Evolutionary conservation across 2,329 filamentous ascomycete species (phyloP).

Genomic region (Penicillium sp.): DNA sequence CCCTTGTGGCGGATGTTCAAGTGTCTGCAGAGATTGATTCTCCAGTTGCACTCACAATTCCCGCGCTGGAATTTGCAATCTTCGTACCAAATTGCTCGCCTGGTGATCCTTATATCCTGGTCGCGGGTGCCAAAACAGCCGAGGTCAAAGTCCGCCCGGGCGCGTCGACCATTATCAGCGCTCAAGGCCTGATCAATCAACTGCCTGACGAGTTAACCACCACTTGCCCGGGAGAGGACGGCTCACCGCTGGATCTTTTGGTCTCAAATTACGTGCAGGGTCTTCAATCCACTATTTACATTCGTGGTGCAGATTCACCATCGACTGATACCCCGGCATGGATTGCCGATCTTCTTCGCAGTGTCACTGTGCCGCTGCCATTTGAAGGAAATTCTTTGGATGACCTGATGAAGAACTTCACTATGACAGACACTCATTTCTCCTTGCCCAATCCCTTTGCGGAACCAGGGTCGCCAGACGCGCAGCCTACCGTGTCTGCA

Average conservation of each 20-base stretch:
- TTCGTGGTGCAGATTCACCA: constrained; percentile 73
- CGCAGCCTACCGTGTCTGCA: constrained; percentile 79
- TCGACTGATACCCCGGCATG: constrained; percentile 73
- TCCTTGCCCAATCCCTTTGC: constrained; percentile 78
- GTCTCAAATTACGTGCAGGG: constrained; percentile 81
- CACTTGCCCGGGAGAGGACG: constrained; percentile 72
- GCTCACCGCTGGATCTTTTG: constrained; percentile 82
- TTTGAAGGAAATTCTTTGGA: constrained; percentile 82
- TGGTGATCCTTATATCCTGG: constrained; percentile 71
- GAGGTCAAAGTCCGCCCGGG: constrained; percentile 68
- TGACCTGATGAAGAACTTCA: constrained; percentile 83
- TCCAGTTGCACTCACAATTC: constrained; percentile 74
- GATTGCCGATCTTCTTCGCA: constrained; percentile 77
- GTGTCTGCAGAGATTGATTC: constrained; percentile 74
- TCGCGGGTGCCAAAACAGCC: constrained; percentile 74
- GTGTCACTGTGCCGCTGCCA: constrained; percentile 79
- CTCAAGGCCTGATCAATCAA: constrained; percentile 70
- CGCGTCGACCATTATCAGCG: constrained; percentile 67
- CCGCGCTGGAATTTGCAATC: constrained; percentile 80
- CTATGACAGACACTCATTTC: constrained; percentile 82
- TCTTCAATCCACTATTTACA: constrained; percentile 74
- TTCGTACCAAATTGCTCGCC: constrained; percentile 78
- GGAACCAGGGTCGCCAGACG: constrained; percentile 70
- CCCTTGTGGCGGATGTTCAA: constrained; percentile 78
- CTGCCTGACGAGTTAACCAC: constrained; percentile 73